Evolutionary conservation across 306 rosid species (phyloP).

Genomic region (Luffa aegyptiaca): DNA sequence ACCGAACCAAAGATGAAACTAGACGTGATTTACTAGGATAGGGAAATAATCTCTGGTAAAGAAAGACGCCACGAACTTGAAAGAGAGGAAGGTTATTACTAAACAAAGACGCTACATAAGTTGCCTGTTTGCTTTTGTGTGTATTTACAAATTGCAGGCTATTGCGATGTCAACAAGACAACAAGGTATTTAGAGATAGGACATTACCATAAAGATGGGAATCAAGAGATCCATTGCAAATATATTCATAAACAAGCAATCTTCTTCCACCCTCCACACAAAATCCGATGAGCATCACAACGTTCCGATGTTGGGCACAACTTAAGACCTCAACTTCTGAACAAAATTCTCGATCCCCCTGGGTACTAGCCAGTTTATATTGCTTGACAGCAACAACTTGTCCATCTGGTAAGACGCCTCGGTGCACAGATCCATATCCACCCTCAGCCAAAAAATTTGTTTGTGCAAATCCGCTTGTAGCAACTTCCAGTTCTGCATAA

Average conservation of each 20-base stretch:
- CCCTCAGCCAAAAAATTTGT: constrained; percentile 96
- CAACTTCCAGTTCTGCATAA: constrained; percentile 65
- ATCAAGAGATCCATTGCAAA: constrained; percentile 89
- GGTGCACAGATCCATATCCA: constrained; percentile 91
- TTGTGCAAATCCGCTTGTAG: constrained; percentile 76
- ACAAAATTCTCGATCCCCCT: constrained; percentile 93
- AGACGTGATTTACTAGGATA: background rate
- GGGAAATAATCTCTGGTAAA: background rate
- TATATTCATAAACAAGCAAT: constrained; percentile 80
- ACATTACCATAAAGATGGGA: constrained; percentile 76
- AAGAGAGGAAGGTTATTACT: background rate
- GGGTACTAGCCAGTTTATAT: constrained; percentile 76
- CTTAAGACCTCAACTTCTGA: constrained; percentile 94
- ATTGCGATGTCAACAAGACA: background rate
- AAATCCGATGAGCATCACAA: constrained; percentile 83
- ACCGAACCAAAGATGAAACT: background rate
- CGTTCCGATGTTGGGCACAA: constrained; percentile 97
- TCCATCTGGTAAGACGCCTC: constrained; percentile 65
- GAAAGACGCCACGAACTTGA: background rate
- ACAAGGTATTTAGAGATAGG: background rate
- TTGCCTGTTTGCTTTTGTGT: background rate
- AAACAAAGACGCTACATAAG: background rate
- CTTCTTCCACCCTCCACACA: constrained; percentile 89
- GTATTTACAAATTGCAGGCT: background rate
- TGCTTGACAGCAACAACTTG: constrained; percentile 89